Evolutionary conservation across 495 filamentous ascomycete species (phyloP).

Genomic region (Annulohypoxylon bovei): DNA sequence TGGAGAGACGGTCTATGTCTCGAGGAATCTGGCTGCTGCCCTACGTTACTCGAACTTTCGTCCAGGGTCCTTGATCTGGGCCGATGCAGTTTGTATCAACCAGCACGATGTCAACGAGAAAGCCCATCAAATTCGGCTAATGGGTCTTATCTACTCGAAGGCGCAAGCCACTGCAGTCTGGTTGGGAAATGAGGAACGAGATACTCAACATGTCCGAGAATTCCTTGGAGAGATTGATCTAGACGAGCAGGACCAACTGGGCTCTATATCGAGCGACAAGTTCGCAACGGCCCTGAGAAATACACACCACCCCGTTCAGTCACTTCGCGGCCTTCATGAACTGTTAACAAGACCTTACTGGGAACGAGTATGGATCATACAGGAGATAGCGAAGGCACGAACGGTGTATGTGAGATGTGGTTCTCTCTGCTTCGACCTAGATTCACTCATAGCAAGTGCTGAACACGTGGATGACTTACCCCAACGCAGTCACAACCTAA

Average conservation of each 20-base stretch:
- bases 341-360: conserved; percentile 15
- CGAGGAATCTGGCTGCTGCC: conserved; percentile 1
- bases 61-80: conserved; percentile 14
- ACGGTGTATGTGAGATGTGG: conserved; percentile 8
- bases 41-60: not conserved
- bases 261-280: not conserved
- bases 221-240: not conserved
- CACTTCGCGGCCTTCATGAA: conserved; percentile 11
- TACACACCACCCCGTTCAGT: not conserved
- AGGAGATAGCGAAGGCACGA: conserved; percentile 15
- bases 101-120: conserved; percentile 48
- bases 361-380: conserved; percentile 30
- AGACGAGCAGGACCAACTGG: not conserved
- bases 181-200: conserved; percentile 42
- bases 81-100: conserved; percentile 46
- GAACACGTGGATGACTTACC: conserved; percentile 4
- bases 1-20: not conserved
- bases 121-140: conserved; percentile 43
- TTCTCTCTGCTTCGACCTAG: conserved; percentile 2
- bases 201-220: not conserved
- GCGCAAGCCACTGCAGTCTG: conserved; percentile 42
- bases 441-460: not conserved
- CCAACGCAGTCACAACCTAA: conserved; percentile 8
- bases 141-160: conserved; percentile 44
- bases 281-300: conserved; percentile 1